These are phyloP conservation scores for Echria macrotheca DNA, from an alignment of 495 filamentous ascomycete species.

Conservation along the genomic window DNA sequence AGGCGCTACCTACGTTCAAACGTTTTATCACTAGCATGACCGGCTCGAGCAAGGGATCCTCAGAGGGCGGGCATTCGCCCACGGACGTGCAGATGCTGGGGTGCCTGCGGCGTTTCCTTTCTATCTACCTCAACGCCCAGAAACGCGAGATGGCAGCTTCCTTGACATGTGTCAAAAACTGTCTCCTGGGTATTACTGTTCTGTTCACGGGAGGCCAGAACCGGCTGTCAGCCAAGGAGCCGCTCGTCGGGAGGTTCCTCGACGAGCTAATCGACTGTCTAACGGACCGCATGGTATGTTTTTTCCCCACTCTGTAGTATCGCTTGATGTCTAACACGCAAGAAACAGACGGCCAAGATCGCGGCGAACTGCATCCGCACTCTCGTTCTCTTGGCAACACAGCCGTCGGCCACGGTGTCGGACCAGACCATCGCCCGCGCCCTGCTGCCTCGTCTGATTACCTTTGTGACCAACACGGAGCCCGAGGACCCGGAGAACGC, in stretches of 20 bases:
- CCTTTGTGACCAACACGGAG: slow-evolving; percentile 63
- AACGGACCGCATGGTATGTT: slow-evolving; percentile 60
- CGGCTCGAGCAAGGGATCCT: slow-evolving; percentile 31
- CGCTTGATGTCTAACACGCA: slow-evolving; percentile 3
- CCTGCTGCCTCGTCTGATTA: slow-evolving; percentile 69
- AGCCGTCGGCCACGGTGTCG: slow-evolving; percentile 45
- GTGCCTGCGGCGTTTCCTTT: slow-evolving; percentile 71
- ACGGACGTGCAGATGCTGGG: slow-evolving; percentile 55
- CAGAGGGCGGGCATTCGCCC: slow-evolving; percentile 30
- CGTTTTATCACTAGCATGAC: slow-evolving; percentile 77
- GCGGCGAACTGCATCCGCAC: slow-evolving; percentile 83
- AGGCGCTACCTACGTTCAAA: slow-evolving; percentile 85
- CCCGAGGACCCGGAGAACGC: slow-evolving; percentile 70
- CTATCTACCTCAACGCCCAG: slow-evolving; percentile 76
- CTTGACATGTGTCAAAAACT: slow-evolving; percentile 87
- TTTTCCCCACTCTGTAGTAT: background rate
- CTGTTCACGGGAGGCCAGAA: slow-evolving; percentile 75
- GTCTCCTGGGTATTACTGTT: slow-evolving; percentile 79
- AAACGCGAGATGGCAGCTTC: slow-evolving; percentile 75
- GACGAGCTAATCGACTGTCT: slow-evolving; percentile 80
- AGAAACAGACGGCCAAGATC: slow-evolving; percentile 66
- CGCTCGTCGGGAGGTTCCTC: slow-evolving; percentile 61
- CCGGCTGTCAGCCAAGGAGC: slow-evolving; percentile 65
- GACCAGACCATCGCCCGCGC: slow-evolving; percentile 69
- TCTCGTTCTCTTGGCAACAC: slow-evolving; percentile 54